These are phyloP conservation scores for Penicillium corylophilum DNA, from an alignment of 2,329 filamentous ascomycete species.

Conservation along the genomic window DNA sequence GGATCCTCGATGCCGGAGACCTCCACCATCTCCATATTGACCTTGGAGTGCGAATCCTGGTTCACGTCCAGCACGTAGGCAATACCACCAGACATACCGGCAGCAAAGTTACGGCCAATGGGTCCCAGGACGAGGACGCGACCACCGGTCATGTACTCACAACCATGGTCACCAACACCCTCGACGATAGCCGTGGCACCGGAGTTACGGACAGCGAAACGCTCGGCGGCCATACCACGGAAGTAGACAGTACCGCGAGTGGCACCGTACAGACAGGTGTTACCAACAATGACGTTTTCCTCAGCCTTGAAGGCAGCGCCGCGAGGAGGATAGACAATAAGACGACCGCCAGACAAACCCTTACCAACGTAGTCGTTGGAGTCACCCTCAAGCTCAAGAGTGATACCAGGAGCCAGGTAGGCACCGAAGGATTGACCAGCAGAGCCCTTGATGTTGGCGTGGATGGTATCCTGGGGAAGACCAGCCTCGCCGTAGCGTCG, in stretches of 20 bases:
- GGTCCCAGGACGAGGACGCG: constrained; percentile 81
- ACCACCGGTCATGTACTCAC: constrained; percentile 98
- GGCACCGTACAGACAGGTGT: constrained; percentile 92
- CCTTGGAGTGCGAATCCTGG: constrained; percentile 85
- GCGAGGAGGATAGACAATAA: constrained; percentile 91
- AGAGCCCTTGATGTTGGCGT: constrained; percentile 94
- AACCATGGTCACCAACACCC: constrained; percentile 92
- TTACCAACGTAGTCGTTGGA: constrained; percentile 97
- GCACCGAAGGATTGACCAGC: constrained; percentile 96
- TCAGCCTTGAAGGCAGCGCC: constrained; percentile 92
- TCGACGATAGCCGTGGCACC: constrained; percentile 95
- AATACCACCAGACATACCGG: constrained; percentile 98
- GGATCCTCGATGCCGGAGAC: constrained; percentile 80
- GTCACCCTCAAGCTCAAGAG: constrained; percentile 91
- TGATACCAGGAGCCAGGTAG: constrained; percentile 88
- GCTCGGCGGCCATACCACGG: constrained; percentile 93
- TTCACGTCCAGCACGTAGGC: constrained; percentile 90
- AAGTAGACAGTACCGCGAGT: constrained; percentile 92
- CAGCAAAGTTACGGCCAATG: constrained; percentile 94
- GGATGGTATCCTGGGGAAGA: constrained; percentile 87
- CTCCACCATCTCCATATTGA: constrained; percentile 98
- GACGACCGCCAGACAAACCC: constrained; percentile 84
- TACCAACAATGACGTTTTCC: constrained; percentile 91
- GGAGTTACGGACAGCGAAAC: constrained; percentile 95
- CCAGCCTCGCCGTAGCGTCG: constrained; percentile 88